Evolutionary conservation across 116 monocot species (phyloP).

Genomic region (Papilionanthe hybrid): DNA sequence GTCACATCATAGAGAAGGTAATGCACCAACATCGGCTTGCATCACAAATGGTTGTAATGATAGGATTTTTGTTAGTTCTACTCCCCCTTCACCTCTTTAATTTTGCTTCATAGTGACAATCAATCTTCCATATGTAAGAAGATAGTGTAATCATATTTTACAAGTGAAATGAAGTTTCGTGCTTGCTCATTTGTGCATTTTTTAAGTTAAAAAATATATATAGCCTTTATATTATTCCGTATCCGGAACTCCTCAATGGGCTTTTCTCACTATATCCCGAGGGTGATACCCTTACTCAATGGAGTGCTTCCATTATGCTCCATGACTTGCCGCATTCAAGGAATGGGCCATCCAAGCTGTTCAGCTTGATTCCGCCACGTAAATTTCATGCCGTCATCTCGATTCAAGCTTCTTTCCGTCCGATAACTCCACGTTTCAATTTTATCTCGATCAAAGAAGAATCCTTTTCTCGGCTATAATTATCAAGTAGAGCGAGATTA

Average conservation of each 20-base stretch:
- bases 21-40: no score
- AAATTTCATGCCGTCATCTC: constrained; percentile 45
- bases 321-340: constrained; percentile 50
- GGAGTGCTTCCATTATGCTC: constrained; percentile 48
- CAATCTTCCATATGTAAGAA: no score
- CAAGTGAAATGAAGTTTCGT: no score
- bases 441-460: constrained; percentile 82
- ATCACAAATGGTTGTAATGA: no score
- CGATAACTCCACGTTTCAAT: constrained; percentile 75
- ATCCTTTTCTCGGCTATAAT: constrained; percentile 32
- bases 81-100: no score
- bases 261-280: constrained; percentile 73
- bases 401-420: constrained; percentile 60
- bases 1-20: no score
- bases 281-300: constrained; percentile 41
- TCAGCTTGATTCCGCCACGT: constrained; percentile 40
- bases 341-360: constrained; percentile 47
- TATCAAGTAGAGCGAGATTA: constrained; percentile 48
- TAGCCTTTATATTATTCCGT: constrained; percentile 85
- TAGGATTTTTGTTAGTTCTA: no score
- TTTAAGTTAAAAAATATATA: no score
- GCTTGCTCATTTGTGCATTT: no score
- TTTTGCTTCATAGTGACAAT: no score
- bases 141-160: no score
- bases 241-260: constrained; percentile 80